phyloP scores from a whole-genome alignment of 2,329 filamentous ascomycete species.

The Pezicula neosporulosa region DNA sequence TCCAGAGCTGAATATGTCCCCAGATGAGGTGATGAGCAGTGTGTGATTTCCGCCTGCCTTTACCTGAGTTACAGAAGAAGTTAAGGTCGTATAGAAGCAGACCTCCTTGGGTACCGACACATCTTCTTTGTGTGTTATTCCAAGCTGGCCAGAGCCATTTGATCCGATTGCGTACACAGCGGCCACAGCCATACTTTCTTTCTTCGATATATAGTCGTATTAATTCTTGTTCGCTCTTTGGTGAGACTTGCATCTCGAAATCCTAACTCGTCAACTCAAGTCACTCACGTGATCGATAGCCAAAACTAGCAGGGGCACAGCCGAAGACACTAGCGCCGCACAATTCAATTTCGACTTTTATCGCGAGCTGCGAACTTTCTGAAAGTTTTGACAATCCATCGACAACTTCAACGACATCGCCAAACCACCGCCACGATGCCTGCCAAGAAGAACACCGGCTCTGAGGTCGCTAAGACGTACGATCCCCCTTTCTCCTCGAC shows the following conservation, averaged over 20 bases:
- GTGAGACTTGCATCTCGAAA: background rate
- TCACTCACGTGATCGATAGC: background rate
- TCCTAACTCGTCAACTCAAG: background rate
- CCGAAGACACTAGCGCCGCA: background rate
- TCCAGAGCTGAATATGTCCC: conserved; percentile 63
- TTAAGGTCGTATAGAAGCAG: conserved; percentile 44
- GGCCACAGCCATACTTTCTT: conserved; percentile 36
- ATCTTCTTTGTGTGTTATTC: conserved; percentile 68
- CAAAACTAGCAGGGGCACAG: background rate
- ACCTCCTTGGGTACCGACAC: conserved; percentile 63
- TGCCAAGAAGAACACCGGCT: conserved; percentile 30
- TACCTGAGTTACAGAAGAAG: conserved; percentile 31
- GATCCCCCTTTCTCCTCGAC: conserved; percentile 16
- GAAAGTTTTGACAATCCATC: conserved; percentile 29
- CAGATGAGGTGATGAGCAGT: conserved; percentile 58
- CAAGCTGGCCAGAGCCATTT: conserved; percentile 73
- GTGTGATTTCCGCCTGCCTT: conserved; percentile 83
- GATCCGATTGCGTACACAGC: conserved; percentile 68
- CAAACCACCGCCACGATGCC: conserved; percentile 46
- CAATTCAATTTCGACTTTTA: background rate
- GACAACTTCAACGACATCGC: conserved; percentile 24
- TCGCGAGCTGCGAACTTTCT: conserved; percentile 8
- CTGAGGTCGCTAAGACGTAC: conserved; percentile 21
- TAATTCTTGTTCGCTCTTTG: too few species aligned
- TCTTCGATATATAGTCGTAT: too few species aligned